phyloP scores from a whole-genome alignment of 2,329 filamentous ascomycete species.

The Aquanectria penicillioides region DNA sequence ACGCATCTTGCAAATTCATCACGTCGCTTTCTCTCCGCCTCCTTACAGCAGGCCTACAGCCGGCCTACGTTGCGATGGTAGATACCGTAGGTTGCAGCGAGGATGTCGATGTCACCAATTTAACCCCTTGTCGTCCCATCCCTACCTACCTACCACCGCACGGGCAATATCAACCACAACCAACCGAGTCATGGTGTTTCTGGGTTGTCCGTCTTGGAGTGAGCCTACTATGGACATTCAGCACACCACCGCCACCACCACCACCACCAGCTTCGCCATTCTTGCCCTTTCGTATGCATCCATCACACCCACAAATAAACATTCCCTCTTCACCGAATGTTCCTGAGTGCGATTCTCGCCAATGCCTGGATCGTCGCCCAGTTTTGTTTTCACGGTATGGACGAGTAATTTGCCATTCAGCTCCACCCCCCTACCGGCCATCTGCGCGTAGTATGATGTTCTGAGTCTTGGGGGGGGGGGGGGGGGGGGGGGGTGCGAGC shows the following conservation, averaged over 20 bases:
- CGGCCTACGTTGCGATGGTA: too few relatives aligned
- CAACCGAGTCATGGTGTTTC: conserved; percentile 18
- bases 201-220: conserved; percentile 1
- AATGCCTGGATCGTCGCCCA: background rate
- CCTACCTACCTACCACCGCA: background rate
- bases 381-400: background rate
- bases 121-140: background rate
- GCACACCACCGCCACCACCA: conserved; percentile 8
- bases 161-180: background rate
- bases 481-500: conserved; percentile 2
- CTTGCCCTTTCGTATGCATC: conserved; percentile 2
- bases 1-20: too few relatives aligned
- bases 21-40: too few relatives aligned
- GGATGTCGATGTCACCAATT: too few relatives aligned
- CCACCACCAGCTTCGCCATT: background rate
- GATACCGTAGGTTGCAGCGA: too few relatives aligned
- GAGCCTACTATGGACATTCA: too few relatives aligned
- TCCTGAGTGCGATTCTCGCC: background rate
- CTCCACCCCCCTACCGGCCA: conserved; percentile 1
- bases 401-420: background rate
- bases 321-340: conserved; percentile 3
- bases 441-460: too few relatives aligned
- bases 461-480: too few relatives aligned
- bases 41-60: too few relatives aligned
- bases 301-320: background rate